phyloP scores from a whole-genome alignment of 306 rosid species.

The Prunus dulcis region DNA sequence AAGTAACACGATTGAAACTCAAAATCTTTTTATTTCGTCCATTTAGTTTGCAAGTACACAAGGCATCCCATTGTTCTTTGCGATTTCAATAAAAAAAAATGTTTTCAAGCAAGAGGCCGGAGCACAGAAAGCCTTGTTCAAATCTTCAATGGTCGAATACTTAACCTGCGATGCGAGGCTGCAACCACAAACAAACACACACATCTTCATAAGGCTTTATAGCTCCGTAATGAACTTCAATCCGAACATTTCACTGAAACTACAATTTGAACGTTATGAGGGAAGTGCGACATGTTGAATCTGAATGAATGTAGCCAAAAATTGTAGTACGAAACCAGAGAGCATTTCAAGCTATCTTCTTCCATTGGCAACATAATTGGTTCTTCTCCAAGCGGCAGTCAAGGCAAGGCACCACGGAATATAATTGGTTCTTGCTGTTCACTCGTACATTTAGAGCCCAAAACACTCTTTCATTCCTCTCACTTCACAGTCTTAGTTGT shows the following conservation, averaged over 20 bases:
- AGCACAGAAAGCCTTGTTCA: too few relatives aligned
- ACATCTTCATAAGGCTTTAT: too few relatives aligned
- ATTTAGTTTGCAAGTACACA: too few relatives aligned
- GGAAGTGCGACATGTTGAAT: too few relatives aligned
- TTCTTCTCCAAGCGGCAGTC: slow-evolving; percentile 34
- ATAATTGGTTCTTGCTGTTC: slow-evolving; percentile 8
- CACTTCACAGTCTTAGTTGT: too few relatives aligned
- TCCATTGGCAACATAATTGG: slow-evolving; percentile 12
- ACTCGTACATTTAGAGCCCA: slow-evolving; percentile 20
- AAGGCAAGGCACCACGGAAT: slow-evolving; percentile 20
- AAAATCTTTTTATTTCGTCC: too few relatives aligned
- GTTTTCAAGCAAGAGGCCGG: too few relatives aligned
- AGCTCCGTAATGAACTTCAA: too few relatives aligned
- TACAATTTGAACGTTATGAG: background rate
- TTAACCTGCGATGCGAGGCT: background rate
- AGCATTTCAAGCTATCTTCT: slow-evolving; percentile 22
- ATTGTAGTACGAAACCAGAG: slow-evolving; percentile 19
- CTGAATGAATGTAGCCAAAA: slow-evolving; percentile 3
- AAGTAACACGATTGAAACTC: too few relatives aligned
- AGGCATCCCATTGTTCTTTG: too few relatives aligned
- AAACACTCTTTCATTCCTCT: background rate
- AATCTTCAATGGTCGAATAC: too few relatives aligned
- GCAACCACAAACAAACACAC: background rate
- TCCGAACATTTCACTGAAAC: background rate
- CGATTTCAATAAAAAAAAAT: too few relatives aligned